These are phyloP conservation scores for Cladosporium sp. DNA, from an alignment of 2,329 filamentous ascomycete genomes.

Conservation along the genomic window DNA sequence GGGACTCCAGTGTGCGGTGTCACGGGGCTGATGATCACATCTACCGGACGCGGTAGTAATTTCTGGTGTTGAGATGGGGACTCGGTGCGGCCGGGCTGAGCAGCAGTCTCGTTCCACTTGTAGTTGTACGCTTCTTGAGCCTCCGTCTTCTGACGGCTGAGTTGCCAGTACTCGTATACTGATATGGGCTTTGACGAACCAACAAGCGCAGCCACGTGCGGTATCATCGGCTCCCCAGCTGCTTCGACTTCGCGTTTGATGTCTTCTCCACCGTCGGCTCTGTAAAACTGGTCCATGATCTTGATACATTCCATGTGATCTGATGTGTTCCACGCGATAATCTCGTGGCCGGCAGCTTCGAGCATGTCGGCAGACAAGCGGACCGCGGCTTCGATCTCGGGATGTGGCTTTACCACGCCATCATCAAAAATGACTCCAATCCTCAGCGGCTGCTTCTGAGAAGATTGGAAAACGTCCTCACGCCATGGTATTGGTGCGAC, in stretches of 20 bases:
- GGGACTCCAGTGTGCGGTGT: conserved; percentile 61
- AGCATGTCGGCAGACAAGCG: conserved; percentile 20
- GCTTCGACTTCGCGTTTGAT: conserved; percentile 55
- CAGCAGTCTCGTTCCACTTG: conserved; percentile 55
- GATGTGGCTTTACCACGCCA: conserved; percentile 28
- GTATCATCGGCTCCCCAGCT: conserved; percentile 60
- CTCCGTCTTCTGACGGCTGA: conserved; percentile 58
- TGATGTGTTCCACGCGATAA: conserved; percentile 40
- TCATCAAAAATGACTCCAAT: conserved; percentile 30
- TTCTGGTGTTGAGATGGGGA: background rate
- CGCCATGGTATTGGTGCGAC: conserved; percentile 46
- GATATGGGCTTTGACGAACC: conserved; percentile 56
- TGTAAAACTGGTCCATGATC: conserved; percentile 62
- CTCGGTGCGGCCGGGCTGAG: background rate
- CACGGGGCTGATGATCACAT: conserved; percentile 58
- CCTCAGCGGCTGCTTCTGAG: conserved; percentile 17
- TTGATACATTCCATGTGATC: conserved; percentile 57
- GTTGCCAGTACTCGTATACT: conserved; percentile 66
- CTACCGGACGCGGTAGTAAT: conserved; percentile 45
- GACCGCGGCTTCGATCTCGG: conserved; percentile 25
- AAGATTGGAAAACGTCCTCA: conserved; percentile 26
- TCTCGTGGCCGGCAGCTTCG: conserved; percentile 42
- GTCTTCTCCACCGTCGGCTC: conserved; percentile 63
- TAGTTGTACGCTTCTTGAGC: conserved; percentile 59
- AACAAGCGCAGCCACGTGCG: conserved; percentile 59